These are phyloP conservation scores for Harringtonia lauricola DNA, from an alignment of 2,329 filamentous ascomycete species.

Conservation along the genomic window DNA sequence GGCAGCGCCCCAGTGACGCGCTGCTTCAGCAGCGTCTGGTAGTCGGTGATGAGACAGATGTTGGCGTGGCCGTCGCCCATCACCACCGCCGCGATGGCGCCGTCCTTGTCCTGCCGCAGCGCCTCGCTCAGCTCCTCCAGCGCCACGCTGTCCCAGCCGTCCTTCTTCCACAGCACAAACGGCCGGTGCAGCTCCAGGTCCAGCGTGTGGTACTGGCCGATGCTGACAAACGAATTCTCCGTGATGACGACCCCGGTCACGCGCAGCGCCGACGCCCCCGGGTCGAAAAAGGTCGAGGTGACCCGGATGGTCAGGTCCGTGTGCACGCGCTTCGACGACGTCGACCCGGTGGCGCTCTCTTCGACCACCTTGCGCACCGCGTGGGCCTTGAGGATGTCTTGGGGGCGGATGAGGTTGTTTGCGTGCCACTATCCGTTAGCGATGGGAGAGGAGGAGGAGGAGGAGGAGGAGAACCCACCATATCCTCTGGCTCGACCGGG, in stretches of 20 bases:
- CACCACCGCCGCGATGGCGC: slow-evolving; percentile 78
- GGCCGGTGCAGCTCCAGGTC: slow-evolving; percentile 81
- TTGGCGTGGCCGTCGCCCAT: slow-evolving; percentile 85
- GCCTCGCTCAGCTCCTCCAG: slow-evolving; percentile 68
- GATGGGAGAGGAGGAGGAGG: too few species aligned
- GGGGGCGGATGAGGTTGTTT: slow-evolving; percentile 46
- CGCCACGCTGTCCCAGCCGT: slow-evolving; percentile 86
- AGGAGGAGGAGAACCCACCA: slow-evolving; percentile 27
- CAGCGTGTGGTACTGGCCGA: slow-evolving; percentile 48
- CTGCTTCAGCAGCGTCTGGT: slow-evolving; percentile 66
- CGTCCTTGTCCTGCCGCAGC: slow-evolving; percentile 65
- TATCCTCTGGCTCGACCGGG: slow-evolving; percentile 31
- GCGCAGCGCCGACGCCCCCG: slow-evolving; percentile 40
- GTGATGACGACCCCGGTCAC: slow-evolving; percentile 42
- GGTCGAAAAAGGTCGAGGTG: slow-evolving; percentile 47
- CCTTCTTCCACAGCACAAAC: slow-evolving; percentile 77
- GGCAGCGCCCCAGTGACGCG: slow-evolving; percentile 56
- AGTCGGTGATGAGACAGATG: slow-evolving; percentile 72
- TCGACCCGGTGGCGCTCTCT: slow-evolving; percentile 34
- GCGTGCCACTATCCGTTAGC: slow-evolving; percentile 37
- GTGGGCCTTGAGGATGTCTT: slow-evolving; percentile 42
- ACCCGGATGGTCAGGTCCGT: slow-evolving; percentile 46
- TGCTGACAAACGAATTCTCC: slow-evolving; percentile 40
- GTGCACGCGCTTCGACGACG: slow-evolving; percentile 39
- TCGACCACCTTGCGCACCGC: slow-evolving; percentile 43